Percentiles rank a stretch among this genome's conserved stretches.
Conservation (phyloP, 495 filamentous ascomycete species). For the Aspergillus funiculosus region DNA sequence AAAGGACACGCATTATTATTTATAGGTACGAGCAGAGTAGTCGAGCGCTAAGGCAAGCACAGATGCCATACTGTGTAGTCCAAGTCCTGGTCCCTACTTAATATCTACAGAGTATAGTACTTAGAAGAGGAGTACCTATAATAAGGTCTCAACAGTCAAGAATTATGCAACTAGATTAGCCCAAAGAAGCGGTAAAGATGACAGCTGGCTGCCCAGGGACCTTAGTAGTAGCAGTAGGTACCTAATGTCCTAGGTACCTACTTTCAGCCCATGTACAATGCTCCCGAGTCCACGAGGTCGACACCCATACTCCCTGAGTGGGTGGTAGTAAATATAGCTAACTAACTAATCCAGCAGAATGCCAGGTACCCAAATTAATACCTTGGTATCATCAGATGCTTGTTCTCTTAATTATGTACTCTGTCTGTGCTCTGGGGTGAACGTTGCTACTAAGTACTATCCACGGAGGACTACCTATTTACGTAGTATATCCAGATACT, state of each 20-base stretch:
- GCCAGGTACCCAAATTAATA: no score
- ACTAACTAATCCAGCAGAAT: no score
- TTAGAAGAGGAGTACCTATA: no score
- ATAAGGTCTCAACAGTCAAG: no score
- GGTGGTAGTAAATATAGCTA: no score
- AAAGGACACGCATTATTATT: not conserved
- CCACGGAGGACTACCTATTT: no score
- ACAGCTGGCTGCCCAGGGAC: slow-evolving; percentile 23
- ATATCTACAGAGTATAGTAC: slow-evolving; percentile 7
- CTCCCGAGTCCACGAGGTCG: not conserved
- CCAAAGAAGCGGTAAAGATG: slow-evolving; percentile 23
- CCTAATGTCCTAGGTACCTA: not conserved
- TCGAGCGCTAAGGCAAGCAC: slow-evolving; percentile 9
- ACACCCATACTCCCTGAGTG: no score
- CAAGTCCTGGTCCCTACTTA: slow-evolving; percentile 1
- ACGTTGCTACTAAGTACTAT: no score
- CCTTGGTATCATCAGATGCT: no score
- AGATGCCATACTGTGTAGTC: not conserved
- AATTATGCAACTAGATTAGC: slow-evolving; percentile 15
- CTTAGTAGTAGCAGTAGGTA: slow-evolving; percentile 9
- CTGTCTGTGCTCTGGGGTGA: no score
- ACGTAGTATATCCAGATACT: no score
- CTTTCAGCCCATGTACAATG: not conserved
- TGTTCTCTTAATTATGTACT: no score
- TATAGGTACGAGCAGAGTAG: not conserved